Evolutionary conservation across 2,329 filamentous ascomycete genomes (phyloP).

Genomic region (Paecilomyces niveus): DNA sequence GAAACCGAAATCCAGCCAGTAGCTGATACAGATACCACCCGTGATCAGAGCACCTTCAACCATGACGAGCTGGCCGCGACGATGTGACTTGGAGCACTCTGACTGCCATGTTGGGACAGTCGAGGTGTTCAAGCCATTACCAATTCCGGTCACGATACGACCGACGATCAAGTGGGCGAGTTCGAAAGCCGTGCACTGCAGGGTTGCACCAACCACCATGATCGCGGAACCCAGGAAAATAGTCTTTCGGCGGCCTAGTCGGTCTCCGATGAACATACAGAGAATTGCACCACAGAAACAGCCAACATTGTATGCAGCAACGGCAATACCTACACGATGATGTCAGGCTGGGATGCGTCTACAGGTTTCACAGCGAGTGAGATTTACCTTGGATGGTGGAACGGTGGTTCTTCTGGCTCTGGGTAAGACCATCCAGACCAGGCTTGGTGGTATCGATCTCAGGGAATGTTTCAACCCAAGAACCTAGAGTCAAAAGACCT

Average conservation of each 20-base stretch:
- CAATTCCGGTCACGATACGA: slow-evolving; percentile 46
- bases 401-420: slow-evolving; percentile 14
- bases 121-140: slow-evolving; percentile 47
- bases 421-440: slow-evolving; percentile 12
- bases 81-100: slow-evolving; percentile 46
- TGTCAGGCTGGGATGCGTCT: neutral
- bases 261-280: slow-evolving; percentile 46
- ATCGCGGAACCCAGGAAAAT: slow-evolving; percentile 44
- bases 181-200: slow-evolving; percentile 42
- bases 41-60: slow-evolving; percentile 47
- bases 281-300: slow-evolving; percentile 45
- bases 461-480: slow-evolving; percentile 52
- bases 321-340: slow-evolving; percentile 26
- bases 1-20: slow-evolving; percentile 48
- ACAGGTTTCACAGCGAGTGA: slow-evolving; percentile 4
- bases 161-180: slow-evolving; percentile 46
- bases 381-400: slow-evolving; percentile 29
- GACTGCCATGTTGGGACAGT: slow-evolving; percentile 48
- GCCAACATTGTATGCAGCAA: slow-evolving; percentile 41
- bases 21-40: slow-evolving; percentile 43
- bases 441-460: slow-evolving; percentile 43
- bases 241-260: slow-evolving; percentile 44
- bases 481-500: slow-evolving; percentile 61
- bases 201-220: slow-evolving; percentile 43
- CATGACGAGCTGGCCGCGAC: slow-evolving; percentile 47